Percentiles rank a stretch among this genome's conserved stretches.
Evolutionary conservation across 495 filamentous ascomycete species (phyloP).

Genomic region (Neurospora sublineolata): DNA sequence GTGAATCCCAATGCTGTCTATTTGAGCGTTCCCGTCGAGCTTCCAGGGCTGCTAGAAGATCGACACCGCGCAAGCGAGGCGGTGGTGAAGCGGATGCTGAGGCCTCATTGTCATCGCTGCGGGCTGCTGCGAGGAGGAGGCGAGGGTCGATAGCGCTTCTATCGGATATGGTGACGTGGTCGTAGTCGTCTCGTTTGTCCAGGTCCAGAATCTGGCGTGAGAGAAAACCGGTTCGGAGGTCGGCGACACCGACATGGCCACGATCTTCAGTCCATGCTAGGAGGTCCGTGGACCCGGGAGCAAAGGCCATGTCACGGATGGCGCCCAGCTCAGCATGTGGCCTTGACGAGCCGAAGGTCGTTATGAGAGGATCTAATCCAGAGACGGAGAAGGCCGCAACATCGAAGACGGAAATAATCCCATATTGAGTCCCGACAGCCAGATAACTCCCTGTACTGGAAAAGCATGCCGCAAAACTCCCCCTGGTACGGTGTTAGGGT

Average conservation of each 20-base stretch:
- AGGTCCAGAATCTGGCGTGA: conserved; percentile 64
- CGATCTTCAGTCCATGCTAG: conserved; percentile 89
- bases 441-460: conserved; percentile 40
- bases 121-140: conserved; percentile 7
- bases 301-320: conserved; percentile 82
- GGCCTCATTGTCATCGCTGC: neutral
- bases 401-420: conserved; percentile 42
- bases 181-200: conserved; percentile 46
- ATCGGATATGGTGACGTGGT: conserved; percentile 33
- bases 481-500: conserved; percentile 20
- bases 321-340: conserved; percentile 55
- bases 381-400: conserved; percentile 24
- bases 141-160: conserved; percentile 39
- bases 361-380: conserved; percentile 29
- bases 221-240: conserved; percentile 64
- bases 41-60: neutral
- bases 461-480: conserved; percentile 46
- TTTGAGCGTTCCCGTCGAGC: neutral
- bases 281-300: conserved; percentile 80
- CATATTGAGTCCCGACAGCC: conserved; percentile 47
- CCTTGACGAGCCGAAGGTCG: conserved; percentile 44
- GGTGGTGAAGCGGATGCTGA: neutral
- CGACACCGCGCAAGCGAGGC: neutral
- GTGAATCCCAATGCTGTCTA: conserved; percentile 13
- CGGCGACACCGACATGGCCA: conserved; percentile 71